A percentile compares a stretch with the other conserved stretches of the same genome.
Evolutionary conservation across 352 stramenopile species (phyloP).

Genomic region (Pythium sukuiense): DNA sequence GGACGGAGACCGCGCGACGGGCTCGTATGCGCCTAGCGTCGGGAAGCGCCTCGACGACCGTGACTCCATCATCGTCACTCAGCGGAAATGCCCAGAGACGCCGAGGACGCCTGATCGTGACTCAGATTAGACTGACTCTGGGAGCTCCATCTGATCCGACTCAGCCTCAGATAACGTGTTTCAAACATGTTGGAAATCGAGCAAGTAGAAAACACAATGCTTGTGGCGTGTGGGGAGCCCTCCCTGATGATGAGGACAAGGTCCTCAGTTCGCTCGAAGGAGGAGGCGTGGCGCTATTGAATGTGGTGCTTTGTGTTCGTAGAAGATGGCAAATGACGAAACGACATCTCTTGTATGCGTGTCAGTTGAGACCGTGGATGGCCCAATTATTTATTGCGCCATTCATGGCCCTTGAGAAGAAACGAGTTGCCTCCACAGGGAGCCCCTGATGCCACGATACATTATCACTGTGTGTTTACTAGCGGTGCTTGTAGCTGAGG

Average conservation of each 20-base stretch:
- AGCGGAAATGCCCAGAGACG: too few species aligned
- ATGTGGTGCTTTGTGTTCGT: not conserved
- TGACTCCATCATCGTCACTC: slow-evolving; percentile 54
- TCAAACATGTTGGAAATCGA: too few species aligned
- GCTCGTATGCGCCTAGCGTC: slow-evolving; percentile 1
- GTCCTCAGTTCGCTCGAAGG: too few species aligned
- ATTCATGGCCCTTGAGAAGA: slow-evolving; percentile 36
- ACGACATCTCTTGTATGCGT: slow-evolving; percentile 46
- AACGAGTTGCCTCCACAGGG: slow-evolving; percentile 24
- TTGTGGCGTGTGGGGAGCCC: too few species aligned
- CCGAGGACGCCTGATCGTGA: too few species aligned
- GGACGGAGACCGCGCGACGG: not conserved
- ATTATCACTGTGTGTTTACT: slow-evolving; percentile 7
- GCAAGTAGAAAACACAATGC: too few species aligned
- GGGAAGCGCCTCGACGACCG: slow-evolving; percentile 23
- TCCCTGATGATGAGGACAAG: too few species aligned
- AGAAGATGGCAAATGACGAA: slow-evolving; percentile 37
- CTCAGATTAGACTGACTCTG: too few species aligned
- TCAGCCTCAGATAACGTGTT: too few species aligned
- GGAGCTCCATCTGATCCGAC: too few species aligned
- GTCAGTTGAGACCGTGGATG: slow-evolving; percentile 42
- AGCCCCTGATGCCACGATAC: slow-evolving; percentile 14
- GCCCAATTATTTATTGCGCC: not conserved
- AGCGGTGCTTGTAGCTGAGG: slow-evolving; percentile 69
- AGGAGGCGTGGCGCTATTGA: not conserved